These are phyloP conservation scores for Cryptococcus deneoformans DNA, from an alignment of 1,284 basidiomycete species.

Conservation along the genomic window DNA sequence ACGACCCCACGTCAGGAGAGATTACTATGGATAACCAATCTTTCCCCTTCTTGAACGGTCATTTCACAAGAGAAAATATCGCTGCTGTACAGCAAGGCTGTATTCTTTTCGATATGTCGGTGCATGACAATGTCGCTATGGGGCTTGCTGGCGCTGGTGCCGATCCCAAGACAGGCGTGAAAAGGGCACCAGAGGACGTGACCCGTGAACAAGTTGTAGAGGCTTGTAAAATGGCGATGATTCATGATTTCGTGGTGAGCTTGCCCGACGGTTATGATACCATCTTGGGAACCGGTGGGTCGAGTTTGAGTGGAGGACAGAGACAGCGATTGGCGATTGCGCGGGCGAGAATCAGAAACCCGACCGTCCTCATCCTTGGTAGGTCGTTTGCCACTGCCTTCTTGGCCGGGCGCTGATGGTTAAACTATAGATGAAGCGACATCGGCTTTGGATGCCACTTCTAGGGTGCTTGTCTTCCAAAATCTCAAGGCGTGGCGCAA, in stretches of 20 bases:
- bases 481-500: constrained; percentile 78
- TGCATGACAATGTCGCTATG: constrained; percentile 88
- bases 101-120: constrained; percentile 73
- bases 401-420: background rate
- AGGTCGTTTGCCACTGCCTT: constrained; percentile 24
- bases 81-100: constrained; percentile 74
- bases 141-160: constrained; percentile 61
- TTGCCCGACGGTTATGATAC: constrained; percentile 90
- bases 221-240: constrained; percentile 78
- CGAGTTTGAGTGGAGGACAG: constrained; percentile 86
- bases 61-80: constrained; percentile 69
- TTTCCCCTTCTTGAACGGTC: constrained; percentile 68
- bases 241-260: constrained; percentile 82
- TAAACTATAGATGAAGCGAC: constrained; percentile 82
- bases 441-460: constrained; percentile 87
- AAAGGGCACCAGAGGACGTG: constrained; percentile 50
- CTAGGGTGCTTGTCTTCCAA: constrained; percentile 82
- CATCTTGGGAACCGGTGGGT: constrained; percentile 66
- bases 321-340: constrained; percentile 90
- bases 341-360: constrained; percentile 79
- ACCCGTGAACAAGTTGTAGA: constrained; percentile 68
- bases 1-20: constrained; percentile 60
- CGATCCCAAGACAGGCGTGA: constrained; percentile 32
- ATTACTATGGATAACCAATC: constrained; percentile 82
- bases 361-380: constrained; percentile 89